Evolutionary conservation across 2,329 filamentous ascomycete species (phyloP), one percentile per base, ranked within the genome.

Genomic region (Hypoxylon sp.): DNA sequence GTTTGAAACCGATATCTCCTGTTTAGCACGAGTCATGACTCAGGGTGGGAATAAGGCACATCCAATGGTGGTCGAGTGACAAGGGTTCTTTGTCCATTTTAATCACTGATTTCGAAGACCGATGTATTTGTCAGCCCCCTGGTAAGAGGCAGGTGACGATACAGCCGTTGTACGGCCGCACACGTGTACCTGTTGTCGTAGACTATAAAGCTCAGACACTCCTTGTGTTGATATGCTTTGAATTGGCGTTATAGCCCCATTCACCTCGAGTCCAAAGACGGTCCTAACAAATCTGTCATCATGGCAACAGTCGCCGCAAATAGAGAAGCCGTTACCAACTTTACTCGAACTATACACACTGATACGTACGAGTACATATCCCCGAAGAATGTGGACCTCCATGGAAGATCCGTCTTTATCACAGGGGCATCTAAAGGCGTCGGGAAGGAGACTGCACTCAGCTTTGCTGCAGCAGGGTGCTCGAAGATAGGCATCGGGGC

Each of bases 381-480:
- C 1, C 67, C 73, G 5, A 64, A 68, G 8, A 74, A 73, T 25
- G 46, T 60, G 3, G 51, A 76, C 59, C 70, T 77, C 2, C 59
- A 63, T n/a, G 76, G 77, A 8, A 75, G 62, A 61, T 78, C 76
- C 1, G 74, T 79, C 54, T 80, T 89, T 64, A 82, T 88, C 54
- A 85, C 82, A 5, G 86, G 86, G 6, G 85, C 83, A 1, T 84
- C 83, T 3, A 83, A 81, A 49, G 84, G 85, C 25, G 81, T 86
- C 57, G 86, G 86, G 6, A 80, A 77, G 2, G 79, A 81, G 30
- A 87, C 81, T 2, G 85, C 85, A 0, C 71, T 86, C 20, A 80
- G 83, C 33, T 88, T 82, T 73, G 87, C 86, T 33, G 79, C 76
- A 66, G 86, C 86, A 2, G 84, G 84, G 6, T 84, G 82, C 57